Percentiles rank a stretch among this genome's conserved stretches.
These are phyloP conservation scores for Sergeia podlipaevii DNA, from an alignment of 208 protist genomes.

Conservation along the genomic window DNA sequence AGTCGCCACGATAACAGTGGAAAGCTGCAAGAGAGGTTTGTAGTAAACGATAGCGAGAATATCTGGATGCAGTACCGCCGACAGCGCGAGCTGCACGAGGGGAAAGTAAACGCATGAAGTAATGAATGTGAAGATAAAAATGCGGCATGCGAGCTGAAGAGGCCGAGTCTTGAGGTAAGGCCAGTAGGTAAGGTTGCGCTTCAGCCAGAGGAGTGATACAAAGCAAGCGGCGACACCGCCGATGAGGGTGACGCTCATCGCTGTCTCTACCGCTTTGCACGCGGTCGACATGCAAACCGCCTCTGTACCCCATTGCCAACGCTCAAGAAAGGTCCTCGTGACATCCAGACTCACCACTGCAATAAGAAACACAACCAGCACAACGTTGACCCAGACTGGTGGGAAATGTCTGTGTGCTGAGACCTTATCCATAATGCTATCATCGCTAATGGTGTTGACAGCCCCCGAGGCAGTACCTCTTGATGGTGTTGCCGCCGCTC, in stretches of 20 bases:
- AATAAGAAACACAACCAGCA: conserved; percentile 21
- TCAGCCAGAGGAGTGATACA: conserved; percentile 48
- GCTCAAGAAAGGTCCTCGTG: conserved; percentile 20
- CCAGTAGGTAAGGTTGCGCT: conserved; percentile 40
- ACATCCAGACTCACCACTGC: conserved; percentile 30
- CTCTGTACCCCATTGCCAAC: conserved; percentile 26
- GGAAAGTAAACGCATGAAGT: conserved; percentile 55
- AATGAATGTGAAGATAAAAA: conserved; percentile 81
- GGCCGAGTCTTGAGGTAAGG: conserved; percentile 74
- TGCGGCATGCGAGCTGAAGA: conserved; percentile 72
- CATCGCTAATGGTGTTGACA: neutral
- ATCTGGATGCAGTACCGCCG: conserved; percentile 38
- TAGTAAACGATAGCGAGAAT: conserved; percentile 59
- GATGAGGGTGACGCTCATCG: conserved; percentile 38
- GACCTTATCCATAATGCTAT: neutral
- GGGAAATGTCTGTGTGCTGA: conserved; percentile 10
- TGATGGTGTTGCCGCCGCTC: too few relatives aligned
- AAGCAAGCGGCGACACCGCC: conserved; percentile 41
- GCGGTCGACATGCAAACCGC: conserved; percentile 16
- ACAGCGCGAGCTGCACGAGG: conserved; percentile 40
- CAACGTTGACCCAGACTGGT: conserved; percentile 30
- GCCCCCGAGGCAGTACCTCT: too few relatives aligned
- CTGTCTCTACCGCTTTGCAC: conserved; percentile 25
- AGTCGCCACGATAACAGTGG: conserved; percentile 54
- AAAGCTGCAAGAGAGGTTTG: conserved; percentile 62